Evolutionary conservation across 2,329 filamentous ascomycete genomes (phyloP).

Genomic region (Aspergillus sp.): DNA sequence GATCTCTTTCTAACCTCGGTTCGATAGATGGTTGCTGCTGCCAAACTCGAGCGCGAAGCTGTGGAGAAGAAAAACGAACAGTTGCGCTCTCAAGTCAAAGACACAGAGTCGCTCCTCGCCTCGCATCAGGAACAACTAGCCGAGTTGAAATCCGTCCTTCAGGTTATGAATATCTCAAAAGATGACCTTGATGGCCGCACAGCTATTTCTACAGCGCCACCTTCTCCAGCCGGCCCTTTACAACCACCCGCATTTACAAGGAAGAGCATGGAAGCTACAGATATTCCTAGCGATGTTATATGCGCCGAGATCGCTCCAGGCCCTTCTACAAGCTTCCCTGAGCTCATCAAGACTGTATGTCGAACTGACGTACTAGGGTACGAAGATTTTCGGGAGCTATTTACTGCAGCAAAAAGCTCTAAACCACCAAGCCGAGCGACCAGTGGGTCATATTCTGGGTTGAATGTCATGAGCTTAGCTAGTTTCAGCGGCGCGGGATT

Average conservation of each 20-base stretch:
- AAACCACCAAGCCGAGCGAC: slow-evolving; percentile 66
- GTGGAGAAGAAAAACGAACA: slow-evolving; percentile 85
- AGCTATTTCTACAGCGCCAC: slow-evolving; percentile 69
- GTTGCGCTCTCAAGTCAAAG: slow-evolving; percentile 77
- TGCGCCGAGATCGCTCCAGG: slow-evolving; percentile 58
- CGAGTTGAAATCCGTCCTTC: slow-evolving; percentile 89
- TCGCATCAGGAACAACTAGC: slow-evolving; percentile 92
- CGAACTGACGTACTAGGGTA: slow-evolving; percentile 78
- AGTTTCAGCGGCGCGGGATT: slow-evolving; percentile 45
- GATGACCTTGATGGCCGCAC: slow-evolving; percentile 70
- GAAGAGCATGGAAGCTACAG: slow-evolving; percentile 61
- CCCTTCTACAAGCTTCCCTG: slow-evolving; percentile 71
- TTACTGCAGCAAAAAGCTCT: slow-evolving; percentile 65
- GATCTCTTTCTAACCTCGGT: background rate
- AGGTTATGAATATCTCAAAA: slow-evolving; percentile 70
- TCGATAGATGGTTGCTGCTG: slow-evolving; percentile 79
- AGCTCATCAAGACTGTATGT: slow-evolving; percentile 79
- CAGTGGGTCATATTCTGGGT: slow-evolving; percentile 67
- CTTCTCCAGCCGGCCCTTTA: slow-evolving; percentile 68
- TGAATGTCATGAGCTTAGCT: slow-evolving; percentile 59
- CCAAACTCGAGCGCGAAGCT: slow-evolving; percentile 79
- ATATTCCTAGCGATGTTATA: slow-evolving; percentile 51
- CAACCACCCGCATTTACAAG: slow-evolving; percentile 55
- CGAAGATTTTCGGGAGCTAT: slow-evolving; percentile 78
- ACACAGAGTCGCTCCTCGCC: slow-evolving; percentile 79